phyloP scores from a whole-genome alignment of 2,329 filamentous ascomycete species.

The Cercospora nicotianae region DNA sequence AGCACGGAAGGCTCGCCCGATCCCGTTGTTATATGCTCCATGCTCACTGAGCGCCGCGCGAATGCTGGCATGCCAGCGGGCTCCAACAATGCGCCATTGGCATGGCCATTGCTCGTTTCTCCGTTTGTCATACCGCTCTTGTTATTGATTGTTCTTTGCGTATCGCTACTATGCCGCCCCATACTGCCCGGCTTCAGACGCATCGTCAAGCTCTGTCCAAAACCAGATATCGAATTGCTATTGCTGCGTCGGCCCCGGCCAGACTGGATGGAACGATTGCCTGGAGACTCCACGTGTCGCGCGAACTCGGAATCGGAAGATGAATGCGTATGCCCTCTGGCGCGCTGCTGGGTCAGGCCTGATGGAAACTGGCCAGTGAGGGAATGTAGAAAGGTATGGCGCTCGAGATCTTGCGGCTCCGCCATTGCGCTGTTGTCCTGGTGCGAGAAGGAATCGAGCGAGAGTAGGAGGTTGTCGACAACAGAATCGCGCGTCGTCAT shows the following conservation, averaged over 20 bases:
- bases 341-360: constrained; percentile 38
- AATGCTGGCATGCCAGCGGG: constrained; percentile 55
- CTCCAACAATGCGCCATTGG: constrained; percentile 56
- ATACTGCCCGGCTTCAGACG: constrained; percentile 21
- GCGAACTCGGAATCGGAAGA: constrained; percentile 62
- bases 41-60: constrained; percentile 64
- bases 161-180: constrained; percentile 28
- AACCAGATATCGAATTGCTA: constrained; percentile 69
- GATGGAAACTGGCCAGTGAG: constrained; percentile 17
- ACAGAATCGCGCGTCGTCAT: constrained; percentile 83
- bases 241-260: constrained; percentile 67
- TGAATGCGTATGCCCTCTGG: constrained; percentile 60
- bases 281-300: constrained; percentile 40
- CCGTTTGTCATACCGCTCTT: constrained; percentile 13
- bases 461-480: constrained; percentile 92
- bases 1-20: constrained; percentile 46
- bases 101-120: constrained; percentile 29
- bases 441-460: constrained; percentile 75
- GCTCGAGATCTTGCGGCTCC: constrained; percentile 25
- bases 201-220: constrained; percentile 20
- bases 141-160: constrained; percentile 15
- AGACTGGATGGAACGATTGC: constrained; percentile 27
- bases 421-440: constrained; percentile 20
- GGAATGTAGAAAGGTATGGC: constrained; percentile 24
- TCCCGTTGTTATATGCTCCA: constrained; percentile 63